Conservation (phyloP, 495 filamentous ascomycete genomes). For the Podospora bellae-mahoneyi region DNA sequence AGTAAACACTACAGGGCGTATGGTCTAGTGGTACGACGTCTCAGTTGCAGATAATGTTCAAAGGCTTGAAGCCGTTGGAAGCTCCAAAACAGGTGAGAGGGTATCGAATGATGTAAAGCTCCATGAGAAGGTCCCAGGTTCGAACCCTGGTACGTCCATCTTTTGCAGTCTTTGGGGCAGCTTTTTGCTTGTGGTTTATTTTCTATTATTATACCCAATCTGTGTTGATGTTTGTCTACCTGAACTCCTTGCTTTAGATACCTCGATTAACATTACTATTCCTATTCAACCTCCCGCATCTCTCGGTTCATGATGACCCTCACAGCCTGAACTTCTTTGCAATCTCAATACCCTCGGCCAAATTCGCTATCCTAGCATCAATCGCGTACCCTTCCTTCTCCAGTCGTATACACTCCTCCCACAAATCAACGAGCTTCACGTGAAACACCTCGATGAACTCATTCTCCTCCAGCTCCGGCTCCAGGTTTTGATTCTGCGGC, state of each 20-base stretch:
- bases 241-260: not conserved
- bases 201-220: not conserved
- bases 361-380: slow-evolving; percentile 77
- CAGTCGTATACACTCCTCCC: slow-evolving; percentile 61
- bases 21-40: not conserved
- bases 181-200: slow-evolving; percentile 38
- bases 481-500: slow-evolving; percentile 62
- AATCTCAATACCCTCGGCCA: slow-evolving; percentile 83
- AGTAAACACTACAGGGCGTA: not conserved
- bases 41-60: not conserved
- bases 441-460: slow-evolving; percentile 89
- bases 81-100: not conserved
- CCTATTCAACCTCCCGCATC: not conserved
- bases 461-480: slow-evolving; percentile 77
- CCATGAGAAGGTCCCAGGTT: not conserved
- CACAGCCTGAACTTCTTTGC: slow-evolving; percentile 54
- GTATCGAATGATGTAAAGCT: not conserved
- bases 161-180: not conserved
- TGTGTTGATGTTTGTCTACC: not conserved
- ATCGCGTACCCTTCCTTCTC: slow-evolving; percentile 77
- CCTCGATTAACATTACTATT: not conserved
- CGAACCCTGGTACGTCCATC: not conserved
- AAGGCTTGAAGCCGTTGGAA: not conserved
- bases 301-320: slow-evolving; percentile 5
- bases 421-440: slow-evolving; percentile 62